Conservation (phyloP, 169 alveolate species). For the Babesia sp. region DNA sequence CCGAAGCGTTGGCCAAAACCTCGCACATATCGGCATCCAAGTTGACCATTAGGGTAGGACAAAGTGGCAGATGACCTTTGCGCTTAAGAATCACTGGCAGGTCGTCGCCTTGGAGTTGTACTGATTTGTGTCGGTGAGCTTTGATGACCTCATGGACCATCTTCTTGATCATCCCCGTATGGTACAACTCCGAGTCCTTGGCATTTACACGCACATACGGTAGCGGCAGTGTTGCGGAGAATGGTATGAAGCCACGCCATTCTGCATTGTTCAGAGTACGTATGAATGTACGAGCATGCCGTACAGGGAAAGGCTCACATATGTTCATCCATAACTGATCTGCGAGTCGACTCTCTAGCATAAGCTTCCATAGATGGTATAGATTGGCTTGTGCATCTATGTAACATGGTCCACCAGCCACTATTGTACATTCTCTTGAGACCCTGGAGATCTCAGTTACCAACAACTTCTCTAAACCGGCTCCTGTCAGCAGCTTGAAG, state of each 20-base stretch:
- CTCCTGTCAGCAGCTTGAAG: slow-evolving; percentile 32
- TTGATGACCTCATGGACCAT: slow-evolving; percentile 51
- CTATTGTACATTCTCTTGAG: slow-evolving; percentile 15
- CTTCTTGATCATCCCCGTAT: slow-evolving; percentile 58
- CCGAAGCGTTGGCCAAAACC: slow-evolving; percentile 66
- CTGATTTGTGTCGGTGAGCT: slow-evolving; percentile 43
- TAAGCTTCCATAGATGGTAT: slow-evolving; percentile 43
- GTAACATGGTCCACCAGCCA: slow-evolving; percentile 45
- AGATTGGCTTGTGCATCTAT: slow-evolving; percentile 23
- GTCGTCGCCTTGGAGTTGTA: slow-evolving; percentile 62
- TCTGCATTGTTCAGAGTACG: slow-evolving; percentile 50
- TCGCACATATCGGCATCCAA: slow-evolving; percentile 56
- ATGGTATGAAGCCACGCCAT: slow-evolving; percentile 59
- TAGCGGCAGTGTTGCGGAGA: slow-evolving; percentile 31
- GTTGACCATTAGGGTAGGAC: slow-evolving; percentile 47
- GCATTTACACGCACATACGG: slow-evolving; percentile 42
- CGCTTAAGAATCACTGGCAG: slow-evolving; percentile 45
- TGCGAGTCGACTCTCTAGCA: slow-evolving; percentile 34
- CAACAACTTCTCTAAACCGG: slow-evolving; percentile 50
- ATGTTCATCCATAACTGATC: slow-evolving; percentile 57
- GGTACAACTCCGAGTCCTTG: slow-evolving; percentile 44
- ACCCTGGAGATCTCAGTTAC: slow-evolving; percentile 24
- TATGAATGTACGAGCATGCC: slow-evolving; percentile 13
- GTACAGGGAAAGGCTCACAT: slow-evolving; percentile 50
- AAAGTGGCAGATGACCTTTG: slow-evolving; percentile 46